A percentile compares a stretch with the other conserved stretches of the same genome.
Conservation (phyloP, 306 rosid genomes). For the Arachis stenosperma region DNA sequence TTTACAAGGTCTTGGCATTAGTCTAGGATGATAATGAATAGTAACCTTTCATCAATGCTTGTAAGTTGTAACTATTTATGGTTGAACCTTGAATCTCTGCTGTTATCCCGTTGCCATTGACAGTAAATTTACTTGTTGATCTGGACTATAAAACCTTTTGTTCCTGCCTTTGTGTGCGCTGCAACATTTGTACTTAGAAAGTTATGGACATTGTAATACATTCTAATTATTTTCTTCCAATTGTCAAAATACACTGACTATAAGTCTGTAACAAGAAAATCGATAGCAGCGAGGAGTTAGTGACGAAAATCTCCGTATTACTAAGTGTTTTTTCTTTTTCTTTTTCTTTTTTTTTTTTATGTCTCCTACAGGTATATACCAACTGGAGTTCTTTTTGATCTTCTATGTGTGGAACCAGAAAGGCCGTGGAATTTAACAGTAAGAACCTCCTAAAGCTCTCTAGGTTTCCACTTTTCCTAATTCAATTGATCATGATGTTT, state of each 20-base stretch:
- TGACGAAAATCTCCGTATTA: neutral
- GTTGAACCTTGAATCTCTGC: slow-evolving; percentile 1
- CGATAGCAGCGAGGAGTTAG: neutral
- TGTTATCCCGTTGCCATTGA: neutral
- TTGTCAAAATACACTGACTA: neutral
- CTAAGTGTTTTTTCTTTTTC: too few species aligned
- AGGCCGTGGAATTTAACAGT: slow-evolving; percentile 96
- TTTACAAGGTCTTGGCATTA: neutral
- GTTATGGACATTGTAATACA: neutral
- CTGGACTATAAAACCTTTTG: neutral
- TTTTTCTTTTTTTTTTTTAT: slow-evolving; percentile 12
- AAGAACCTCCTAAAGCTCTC: slow-evolving; percentile 11
- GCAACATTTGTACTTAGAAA: slow-evolving; percentile 4
- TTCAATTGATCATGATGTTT: slow-evolving; percentile 9
- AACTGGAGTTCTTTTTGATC: slow-evolving; percentile 97
- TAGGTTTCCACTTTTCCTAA: slow-evolving; percentile 10
- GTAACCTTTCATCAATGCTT: slow-evolving; percentile 5
- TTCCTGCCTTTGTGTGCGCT: neutral
- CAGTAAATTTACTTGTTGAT: neutral
- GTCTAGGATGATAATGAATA: neutral
- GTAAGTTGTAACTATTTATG: slow-evolving; percentile 5
- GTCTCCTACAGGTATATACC: slow-evolving; percentile 76
- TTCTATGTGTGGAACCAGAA: slow-evolving; percentile 82
- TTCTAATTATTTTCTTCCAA: slow-evolving; percentile 9
- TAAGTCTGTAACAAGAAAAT: neutral